Percentiles rank a stretch among this genome's conserved stretches.
Evolutionary conservation across 1,139 yeast species (phyloP).

Genomic region (Geotrichum klebahnii): DNA sequence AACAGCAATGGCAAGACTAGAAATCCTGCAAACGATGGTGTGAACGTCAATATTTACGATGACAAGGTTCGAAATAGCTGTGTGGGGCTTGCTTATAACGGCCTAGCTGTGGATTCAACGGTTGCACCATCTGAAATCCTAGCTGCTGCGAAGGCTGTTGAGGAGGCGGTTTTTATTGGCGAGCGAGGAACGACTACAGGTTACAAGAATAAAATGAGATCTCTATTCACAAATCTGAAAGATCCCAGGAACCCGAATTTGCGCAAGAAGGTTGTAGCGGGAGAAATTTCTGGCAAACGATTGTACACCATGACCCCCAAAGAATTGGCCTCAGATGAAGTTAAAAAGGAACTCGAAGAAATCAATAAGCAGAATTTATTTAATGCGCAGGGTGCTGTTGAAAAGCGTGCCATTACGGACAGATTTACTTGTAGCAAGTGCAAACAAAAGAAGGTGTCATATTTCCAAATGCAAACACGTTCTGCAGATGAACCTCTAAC

Average conservation of each 20-base stretch:
- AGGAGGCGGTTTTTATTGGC: constrained; percentile 58
- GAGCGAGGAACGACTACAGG: constrained; percentile 51
- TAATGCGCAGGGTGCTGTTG: constrained; percentile 98
- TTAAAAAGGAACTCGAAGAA: constrained; percentile 79
- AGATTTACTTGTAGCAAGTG: constrained; percentile 97
- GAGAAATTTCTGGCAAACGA: constrained; percentile 59
- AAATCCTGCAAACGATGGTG: constrained; percentile 76
- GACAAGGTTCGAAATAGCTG: constrained; percentile 82
- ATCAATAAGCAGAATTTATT: constrained; percentile 83
- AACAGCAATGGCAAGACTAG: constrained; percentile 46
- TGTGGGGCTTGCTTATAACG: constrained; percentile 77
- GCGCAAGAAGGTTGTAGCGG: constrained; percentile 61
- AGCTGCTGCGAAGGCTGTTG: constrained; percentile 65
- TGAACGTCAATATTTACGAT: constrained; percentile 62
- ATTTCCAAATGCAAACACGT: constrained; percentile 95
- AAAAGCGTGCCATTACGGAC: constrained; percentile 92
- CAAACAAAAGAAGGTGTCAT: constrained; percentile 92
- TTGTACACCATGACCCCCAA: constrained; percentile 81
- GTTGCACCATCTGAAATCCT: constrained; percentile 58
- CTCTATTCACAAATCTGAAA: constrained; percentile 77
- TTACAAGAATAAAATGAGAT: constrained; percentile 76
- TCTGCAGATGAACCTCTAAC: constrained; percentile 98
- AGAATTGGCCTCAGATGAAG: constrained; percentile 87
- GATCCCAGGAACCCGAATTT: constrained; percentile 86
- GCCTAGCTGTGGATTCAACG: constrained; percentile 75